Evolutionary conservation across 805 yeast genomes (phyloP), one percentile per base, ranked within the genome.

Genomic region (Myxozyma kluyveri): DNA sequence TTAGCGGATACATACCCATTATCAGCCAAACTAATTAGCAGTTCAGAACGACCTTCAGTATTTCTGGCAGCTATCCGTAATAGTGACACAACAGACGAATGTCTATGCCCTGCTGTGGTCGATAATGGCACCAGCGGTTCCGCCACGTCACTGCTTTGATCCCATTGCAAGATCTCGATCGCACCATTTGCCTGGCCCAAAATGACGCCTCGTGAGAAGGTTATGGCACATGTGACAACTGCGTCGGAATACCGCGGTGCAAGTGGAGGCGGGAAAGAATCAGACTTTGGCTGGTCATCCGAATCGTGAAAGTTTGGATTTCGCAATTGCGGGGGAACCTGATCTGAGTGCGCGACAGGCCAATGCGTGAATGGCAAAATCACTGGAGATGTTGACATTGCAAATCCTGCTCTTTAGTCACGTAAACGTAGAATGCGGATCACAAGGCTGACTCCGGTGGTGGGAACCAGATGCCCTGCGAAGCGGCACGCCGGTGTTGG

Each of bases 321-420:
- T 35, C 5, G 24, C 41, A 10, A 26, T 1, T 10, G 26, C 35
- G 12, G 48, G 47, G 19, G 29, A 19, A 18, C 47, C 49, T 19
- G 38, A 42, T 50, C 47, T 12, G 29, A 7, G 19, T 54, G 47
- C 17, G 53, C 46, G 10, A 47, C 47, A 19, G 60, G 60, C 60
- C 60, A 56, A 27, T 56, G 60, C 2, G 60, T 54, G 46, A 56
- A 56, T 6, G 60, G 60, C 27, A 56, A 40, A 29, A 56, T 51
- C 36, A 56, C 48, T 29, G 60, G 55, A n/a, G 42, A 47, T 14
- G 51, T 27, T 17, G 59, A 51, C 59, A 54, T 54, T n/a, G n/a
- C n/a, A n/a, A n/a, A n/a, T n/a, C n/a, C n/a, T n/a, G n/a, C n/a
- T n/a, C n/a, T n/a, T n/a, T n/a, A n/a, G n/a, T n/a, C n/a, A n/a